Conservation (phyloP, 1,284 basidiomycete genomes). For the Mycena citricolor region DNA sequence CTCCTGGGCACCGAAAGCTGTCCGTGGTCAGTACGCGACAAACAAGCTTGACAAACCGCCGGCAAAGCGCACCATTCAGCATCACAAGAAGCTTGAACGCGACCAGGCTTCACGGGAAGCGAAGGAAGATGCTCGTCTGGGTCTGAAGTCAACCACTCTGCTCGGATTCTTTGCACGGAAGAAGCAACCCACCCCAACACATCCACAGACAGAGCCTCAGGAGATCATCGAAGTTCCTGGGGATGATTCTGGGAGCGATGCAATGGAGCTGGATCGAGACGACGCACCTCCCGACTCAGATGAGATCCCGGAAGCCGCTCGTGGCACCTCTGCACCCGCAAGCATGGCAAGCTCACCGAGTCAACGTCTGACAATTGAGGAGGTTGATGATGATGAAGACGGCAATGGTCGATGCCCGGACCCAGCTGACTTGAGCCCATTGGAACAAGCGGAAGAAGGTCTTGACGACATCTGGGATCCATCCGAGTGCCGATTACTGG, state of each 20-base stretch:
- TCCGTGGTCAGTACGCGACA: neutral
- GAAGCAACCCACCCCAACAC: too few species aligned
- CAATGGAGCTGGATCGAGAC: too few species aligned
- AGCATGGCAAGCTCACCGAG: too few species aligned
- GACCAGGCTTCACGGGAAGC: neutral
- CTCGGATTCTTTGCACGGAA: conserved; percentile 3
- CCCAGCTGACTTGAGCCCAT: neutral
- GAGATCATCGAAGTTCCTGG: too few species aligned
- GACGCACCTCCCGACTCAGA: too few species aligned
- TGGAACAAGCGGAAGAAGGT: conserved; percentile 5
- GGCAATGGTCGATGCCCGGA: neutral
- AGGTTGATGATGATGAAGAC: conserved; percentile 20
- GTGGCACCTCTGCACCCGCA: too few species aligned
- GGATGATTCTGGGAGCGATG: too few species aligned
- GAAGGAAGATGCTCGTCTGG: neutral
- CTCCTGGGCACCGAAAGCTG: neutral
- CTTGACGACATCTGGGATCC: conserved; percentile 7
- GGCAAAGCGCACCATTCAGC: too few species aligned
- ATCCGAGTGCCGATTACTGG: too few species aligned
- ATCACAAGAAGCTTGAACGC: conserved; percentile 3
- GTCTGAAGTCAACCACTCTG: neutral
- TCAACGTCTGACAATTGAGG: conserved; percentile 24
- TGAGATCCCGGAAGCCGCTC: too few species aligned
- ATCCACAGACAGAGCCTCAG: neutral
- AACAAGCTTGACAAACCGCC: neutral